Base-by-base conservation (phyloP, 2,329 filamentous ascomycete genomes). In the Grosmannia huntii region DNA sequence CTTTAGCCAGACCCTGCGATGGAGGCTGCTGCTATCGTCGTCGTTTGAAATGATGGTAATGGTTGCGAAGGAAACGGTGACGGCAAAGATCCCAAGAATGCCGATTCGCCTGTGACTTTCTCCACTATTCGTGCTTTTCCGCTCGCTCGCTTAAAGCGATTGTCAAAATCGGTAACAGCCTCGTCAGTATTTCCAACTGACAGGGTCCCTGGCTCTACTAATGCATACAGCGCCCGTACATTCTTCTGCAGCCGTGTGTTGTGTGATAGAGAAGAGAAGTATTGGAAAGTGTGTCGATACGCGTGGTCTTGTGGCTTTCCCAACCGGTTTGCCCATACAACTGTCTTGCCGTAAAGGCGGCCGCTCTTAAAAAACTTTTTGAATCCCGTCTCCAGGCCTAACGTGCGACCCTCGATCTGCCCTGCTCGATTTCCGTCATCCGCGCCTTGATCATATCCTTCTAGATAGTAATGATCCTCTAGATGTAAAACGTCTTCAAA, bases 361-460 rank as follows among this genome's bases (percentile, higher is more conserved):
- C 92, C 92, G 69, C 90, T 81, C 62, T 90, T 85, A 49, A 87
- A 68, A 67, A 95, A 96, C 72, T 96, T 97, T 66, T 96, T 89
- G 65, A 94, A 97, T 0, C 91, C 92, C 63, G 91, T 94, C 69
- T 95, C 87, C 49, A 97, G 82, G 0, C 92, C 94, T 68, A 97
- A 90, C 23, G 90, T 82, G 56, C 90, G 87, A 61, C 94, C 94
- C 77, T 99, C 94, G 63, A 89, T 83, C 59, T 85, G 84, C 46
- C 94, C 94, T 36, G 89, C 86, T 60, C 80, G 79, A 48, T 82
- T 76, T 60, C 94, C 94, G 71, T 96, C 92, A 48, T 78, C 73
- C 53, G 83, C 71, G 50, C 94, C 94, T 57, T 89, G 80, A 6
- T 77, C 71, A 74, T 90, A 92, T 60, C 94, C 94, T 71, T 92